These are phyloP conservation scores for Cryphonectria carpinicola DNA, from an alignment of 2,329 filamentous ascomycete species.

Conservation along the genomic window DNA sequence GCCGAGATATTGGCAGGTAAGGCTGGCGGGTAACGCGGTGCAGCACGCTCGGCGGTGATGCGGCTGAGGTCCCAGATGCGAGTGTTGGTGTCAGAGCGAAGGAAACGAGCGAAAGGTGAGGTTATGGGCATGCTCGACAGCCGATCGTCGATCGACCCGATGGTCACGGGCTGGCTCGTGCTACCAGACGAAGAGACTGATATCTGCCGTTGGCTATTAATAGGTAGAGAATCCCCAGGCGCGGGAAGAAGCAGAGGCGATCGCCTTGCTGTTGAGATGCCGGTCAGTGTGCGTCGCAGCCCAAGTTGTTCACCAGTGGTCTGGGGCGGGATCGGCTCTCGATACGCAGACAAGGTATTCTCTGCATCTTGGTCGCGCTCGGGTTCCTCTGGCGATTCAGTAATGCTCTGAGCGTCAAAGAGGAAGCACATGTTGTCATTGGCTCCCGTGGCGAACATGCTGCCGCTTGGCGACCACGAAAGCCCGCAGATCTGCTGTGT, in stretches of 20 bases:
- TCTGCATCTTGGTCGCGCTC: conserved; percentile 17
- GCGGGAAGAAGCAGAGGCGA: neutral
- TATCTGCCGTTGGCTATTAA: conserved; percentile 1
- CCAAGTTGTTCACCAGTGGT: conserved; percentile 3
- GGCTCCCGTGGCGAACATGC: conserved; percentile 81
- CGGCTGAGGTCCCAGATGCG: conserved; percentile 27
- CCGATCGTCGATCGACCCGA: conserved; percentile 26
- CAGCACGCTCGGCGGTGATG: conserved; percentile 19
- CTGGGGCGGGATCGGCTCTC: conserved; percentile 26
- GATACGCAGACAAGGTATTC: conserved; percentile 20
- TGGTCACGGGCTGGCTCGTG: neutral
- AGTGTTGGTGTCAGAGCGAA: conserved; percentile 20
- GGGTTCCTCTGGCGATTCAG: conserved; percentile 15
- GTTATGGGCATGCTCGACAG: conserved; percentile 10
- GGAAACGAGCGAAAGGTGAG: conserved; percentile 22
- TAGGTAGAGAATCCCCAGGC: neutral
- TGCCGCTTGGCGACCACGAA: conserved; percentile 80
- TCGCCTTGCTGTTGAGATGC: neutral
- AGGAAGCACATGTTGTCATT: conserved; percentile 91
- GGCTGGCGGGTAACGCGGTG: conserved; percentile 19
- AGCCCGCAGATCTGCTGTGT: conserved; percentile 90
- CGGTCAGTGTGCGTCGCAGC: neutral
- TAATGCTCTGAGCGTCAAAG: conserved; percentile 69
- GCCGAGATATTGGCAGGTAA: conserved; percentile 12
- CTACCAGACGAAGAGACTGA: conserved; percentile 15